A percentile compares a stretch with the other conserved stretches of the same genome.
phyloP scores from a whole-genome alignment of 164 flowering plant species.

The Vitis riparia region DNA sequence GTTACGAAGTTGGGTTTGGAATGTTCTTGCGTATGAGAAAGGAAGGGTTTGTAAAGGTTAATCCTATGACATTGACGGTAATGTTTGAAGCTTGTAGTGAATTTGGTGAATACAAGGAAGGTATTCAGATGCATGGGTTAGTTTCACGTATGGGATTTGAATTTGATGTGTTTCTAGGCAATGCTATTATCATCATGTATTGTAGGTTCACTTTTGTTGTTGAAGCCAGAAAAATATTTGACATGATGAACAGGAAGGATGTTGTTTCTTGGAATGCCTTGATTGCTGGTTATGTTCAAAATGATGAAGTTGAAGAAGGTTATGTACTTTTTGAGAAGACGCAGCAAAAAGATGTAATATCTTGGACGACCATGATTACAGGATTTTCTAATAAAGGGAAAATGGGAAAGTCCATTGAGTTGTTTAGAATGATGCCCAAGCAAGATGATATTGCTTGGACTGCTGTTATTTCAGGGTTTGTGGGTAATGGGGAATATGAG shows the following conservation, averaged over 20 bases:
- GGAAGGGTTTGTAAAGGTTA: conserved; percentile 10
- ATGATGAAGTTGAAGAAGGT: conserved; percentile 13
- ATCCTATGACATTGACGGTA: conserved; percentile 13
- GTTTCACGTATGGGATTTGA: conserved; percentile 17
- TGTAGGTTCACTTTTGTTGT: conserved; percentile 10
- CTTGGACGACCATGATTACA: conserved; percentile 4
- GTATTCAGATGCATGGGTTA: conserved; percentile 22
- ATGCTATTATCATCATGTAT: conserved; percentile 25
- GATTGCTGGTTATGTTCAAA: conserved; percentile 17
- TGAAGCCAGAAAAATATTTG: conserved; percentile 13
- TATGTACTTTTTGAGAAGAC: conserved; percentile 9
- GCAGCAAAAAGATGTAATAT: conserved; percentile 14
- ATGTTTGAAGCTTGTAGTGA: conserved; percentile 19
- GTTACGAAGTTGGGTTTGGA: conserved; percentile 9
- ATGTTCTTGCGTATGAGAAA: conserved; percentile 16
- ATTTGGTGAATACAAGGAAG: conserved; percentile 9
- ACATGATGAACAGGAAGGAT: conserved; percentile 16
- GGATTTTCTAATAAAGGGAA: conserved; percentile 15
- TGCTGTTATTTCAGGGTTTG: conserved; percentile 24
- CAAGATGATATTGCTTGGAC: conserved; percentile 22
- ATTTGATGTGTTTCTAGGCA: conserved; percentile 13
- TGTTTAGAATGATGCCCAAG: conserved; percentile 15
- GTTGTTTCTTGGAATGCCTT: conserved; percentile 23
- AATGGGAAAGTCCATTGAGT: conserved; percentile 6
- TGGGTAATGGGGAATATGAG: conserved; percentile 16